Base-by-base conservation (phyloP, 1,284 basidiomycete genomes). In the Ceratobasidium sp. region DNA sequence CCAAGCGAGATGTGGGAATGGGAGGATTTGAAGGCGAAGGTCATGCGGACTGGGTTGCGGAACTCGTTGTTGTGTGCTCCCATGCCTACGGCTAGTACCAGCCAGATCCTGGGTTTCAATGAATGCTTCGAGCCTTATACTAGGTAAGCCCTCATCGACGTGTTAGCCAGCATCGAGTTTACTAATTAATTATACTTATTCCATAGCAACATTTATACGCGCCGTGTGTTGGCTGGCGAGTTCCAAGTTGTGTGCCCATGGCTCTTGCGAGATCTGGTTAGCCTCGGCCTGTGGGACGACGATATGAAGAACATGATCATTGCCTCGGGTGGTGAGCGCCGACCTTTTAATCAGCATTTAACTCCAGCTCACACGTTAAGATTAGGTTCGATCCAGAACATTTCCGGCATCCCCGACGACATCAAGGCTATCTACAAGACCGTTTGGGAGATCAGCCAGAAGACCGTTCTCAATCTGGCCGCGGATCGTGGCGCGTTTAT, bases 301-400 rank as follows among this genome's bases (percentile, higher is more conserved):
- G 90, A 94, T 81, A 99, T 99, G 97, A 98, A 98, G 89, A 98
- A 99, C 86, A 93, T 94, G 87, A 96, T 99, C 84, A 99, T 99
- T 79, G 98, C 98, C 8, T 93, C 98, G 85, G 93, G 96, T 80
- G 97, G 76, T 76, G 51, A 24, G 82, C 57, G 15, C n/a, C 3
- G 19, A 4, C n/a, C 56, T 17, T 36, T 41, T 51, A 22, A n/a
- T 19, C 11, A 24, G n/a, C 33, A 22, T 24, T n/a, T 54, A 53
- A 17, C 9, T 19, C 19, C 1, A 51, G 29, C 29, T 66, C 9
- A 74, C 22, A 19, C 27, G 14, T 31, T 45, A 19, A 8, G 15
- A 7, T 29, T 57, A 77, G 77, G 96, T 54, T 98, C 97, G 15
- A 89, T 99, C 73, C 97, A 99, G 83, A 94, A 92, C 82, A 95